These are phyloP conservation scores for Phellopilus nigrolimitatus DNA, from an alignment of 1,284 basidiomycete genomes.

Conservation along the genomic window DNA sequence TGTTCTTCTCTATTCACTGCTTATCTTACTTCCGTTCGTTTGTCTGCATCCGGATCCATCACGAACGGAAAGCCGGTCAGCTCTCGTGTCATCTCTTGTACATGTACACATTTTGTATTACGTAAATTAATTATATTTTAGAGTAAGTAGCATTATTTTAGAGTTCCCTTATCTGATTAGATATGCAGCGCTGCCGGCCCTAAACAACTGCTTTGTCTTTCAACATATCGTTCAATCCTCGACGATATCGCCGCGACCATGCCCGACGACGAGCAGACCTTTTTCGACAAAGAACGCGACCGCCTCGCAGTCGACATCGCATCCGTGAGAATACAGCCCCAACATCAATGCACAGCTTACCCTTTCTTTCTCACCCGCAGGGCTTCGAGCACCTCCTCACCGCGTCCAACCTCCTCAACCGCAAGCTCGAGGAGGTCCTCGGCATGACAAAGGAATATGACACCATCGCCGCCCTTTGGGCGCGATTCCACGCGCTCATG, in stretches of 20 bases:
- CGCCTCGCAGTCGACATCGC: constrained; percentile 68
- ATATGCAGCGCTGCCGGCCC: neutral
- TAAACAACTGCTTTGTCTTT: neutral
- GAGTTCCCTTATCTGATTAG: too few species aligned
- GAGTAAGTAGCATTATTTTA: too few species aligned
- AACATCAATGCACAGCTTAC: neutral
- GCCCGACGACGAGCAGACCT: constrained; percentile 33
- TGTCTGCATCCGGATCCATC: too few species aligned
- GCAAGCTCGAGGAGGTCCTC: constrained; percentile 87
- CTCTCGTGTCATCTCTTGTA: too few species aligned
- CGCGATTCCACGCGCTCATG: constrained; percentile 78
- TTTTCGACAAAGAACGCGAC: constrained; percentile 77
- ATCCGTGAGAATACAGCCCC: constrained; percentile 40
- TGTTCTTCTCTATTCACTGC: too few species aligned
- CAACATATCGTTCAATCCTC: neutral
- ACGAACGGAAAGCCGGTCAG: too few species aligned
- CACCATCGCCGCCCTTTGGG: constrained; percentile 86
- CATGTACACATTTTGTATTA: too few species aligned
- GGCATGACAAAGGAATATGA: constrained; percentile 92
- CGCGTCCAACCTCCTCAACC: constrained; percentile 85
- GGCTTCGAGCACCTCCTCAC: constrained; percentile 87
- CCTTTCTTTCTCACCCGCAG: constrained; percentile 37
- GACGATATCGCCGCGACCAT: neutral
- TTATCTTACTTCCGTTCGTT: too few species aligned
- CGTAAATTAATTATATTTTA: too few species aligned